Evolutionary conservation across 345 rosid genomes (phyloP), one percentile per base, ranked within the genome.

Genomic region (Gossypium sturtianum): DNA sequence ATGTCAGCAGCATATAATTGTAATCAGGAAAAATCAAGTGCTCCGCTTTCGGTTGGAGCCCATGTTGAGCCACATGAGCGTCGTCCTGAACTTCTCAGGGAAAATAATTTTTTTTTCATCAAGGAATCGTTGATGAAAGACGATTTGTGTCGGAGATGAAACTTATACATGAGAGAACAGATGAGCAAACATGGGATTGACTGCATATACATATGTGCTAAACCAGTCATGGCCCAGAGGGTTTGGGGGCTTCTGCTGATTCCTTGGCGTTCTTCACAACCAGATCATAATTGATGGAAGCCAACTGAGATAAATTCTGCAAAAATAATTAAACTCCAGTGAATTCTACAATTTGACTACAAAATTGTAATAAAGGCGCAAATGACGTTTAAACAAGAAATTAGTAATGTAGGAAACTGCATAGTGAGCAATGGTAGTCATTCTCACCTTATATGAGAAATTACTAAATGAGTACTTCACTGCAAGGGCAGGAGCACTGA

Each of bases 401-500:
- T 41, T 53, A 22, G 61, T 41, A 43, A 72, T 41, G 12, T 56
- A 9, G 20, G 59, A 27, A 57, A 53, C 41, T n/a, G 54, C 45
- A 34, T 20, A 52, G 75, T 54, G 11, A 43, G 19, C 27, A 27
- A 51, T 51, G 53, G 67, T 23, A 8, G 13, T 81, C 49, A 90
- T 29, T 68, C 87, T 82, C 53, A 95, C 98, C 99, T 95, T 93
- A 80, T 86, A 95, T 45, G 98, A 93, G 84, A 95, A 95, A 81
- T 95, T 95, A 80, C 97, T 93, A 81, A 95, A 95, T 2, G 98
- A 95, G 77, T 95, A 93, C 77, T 88, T 87, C 81, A 88, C 90
- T 23, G 93, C 82, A 76, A 87, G 91, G 64, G 82, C 80, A 1
- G 97, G 88, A 66, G 89, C 82, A 17, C 81, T 77, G 70, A 95